Conservation (phyloP, 2,329 filamentous ascomycete genomes). For the Chalaropsis ovoidea region DNA sequence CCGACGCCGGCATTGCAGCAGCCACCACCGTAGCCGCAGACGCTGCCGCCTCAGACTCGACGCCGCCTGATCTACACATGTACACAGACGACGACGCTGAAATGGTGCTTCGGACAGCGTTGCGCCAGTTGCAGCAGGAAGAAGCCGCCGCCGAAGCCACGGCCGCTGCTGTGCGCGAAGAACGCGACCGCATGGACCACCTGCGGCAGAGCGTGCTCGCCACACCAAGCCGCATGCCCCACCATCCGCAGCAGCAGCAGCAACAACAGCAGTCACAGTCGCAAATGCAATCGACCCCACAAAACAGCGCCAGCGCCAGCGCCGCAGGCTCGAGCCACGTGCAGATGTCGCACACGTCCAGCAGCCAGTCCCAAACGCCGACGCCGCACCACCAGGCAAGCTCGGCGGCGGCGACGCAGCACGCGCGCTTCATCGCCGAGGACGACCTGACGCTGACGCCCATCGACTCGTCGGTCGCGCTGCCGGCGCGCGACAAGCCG, state of each 20-base stretch:
- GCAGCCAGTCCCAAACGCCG: constrained; percentile 15
- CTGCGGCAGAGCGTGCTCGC: constrained; percentile 27
- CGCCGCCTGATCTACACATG: constrained; percentile 31
- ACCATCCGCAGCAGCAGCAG: constrained; percentile 2
- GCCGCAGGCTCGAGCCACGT: neutral
- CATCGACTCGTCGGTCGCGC: constrained; percentile 42
- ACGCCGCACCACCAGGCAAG: constrained; percentile 22
- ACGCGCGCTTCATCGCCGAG: constrained; percentile 25
- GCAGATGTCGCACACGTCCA: neutral
- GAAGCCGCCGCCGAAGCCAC: constrained; percentile 50
- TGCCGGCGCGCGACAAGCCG: constrained; percentile 40
- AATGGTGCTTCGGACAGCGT: constrained; percentile 48
- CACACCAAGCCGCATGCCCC: constrained; percentile 27
- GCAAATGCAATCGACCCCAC: neutral
- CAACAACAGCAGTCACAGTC: neutral
- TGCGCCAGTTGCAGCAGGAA: constrained; percentile 49
- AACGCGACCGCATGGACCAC: constrained; percentile 42
- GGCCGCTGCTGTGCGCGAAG: constrained; percentile 45
- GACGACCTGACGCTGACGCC: constrained; percentile 45
- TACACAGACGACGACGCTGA: constrained; percentile 47
- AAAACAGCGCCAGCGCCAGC: neutral
- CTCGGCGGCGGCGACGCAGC: constrained; percentile 27
- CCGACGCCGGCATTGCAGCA: constrained; percentile 13
- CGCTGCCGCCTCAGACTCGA: constrained; percentile 27
- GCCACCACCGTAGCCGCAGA: constrained; percentile 15